A percentile compares a stretch with the other conserved stretches of the same genome.
phyloP scores from a whole-genome alignment of 2,329 filamentous ascomycete species.

The Beauveria pseudobassiana region DNA sequence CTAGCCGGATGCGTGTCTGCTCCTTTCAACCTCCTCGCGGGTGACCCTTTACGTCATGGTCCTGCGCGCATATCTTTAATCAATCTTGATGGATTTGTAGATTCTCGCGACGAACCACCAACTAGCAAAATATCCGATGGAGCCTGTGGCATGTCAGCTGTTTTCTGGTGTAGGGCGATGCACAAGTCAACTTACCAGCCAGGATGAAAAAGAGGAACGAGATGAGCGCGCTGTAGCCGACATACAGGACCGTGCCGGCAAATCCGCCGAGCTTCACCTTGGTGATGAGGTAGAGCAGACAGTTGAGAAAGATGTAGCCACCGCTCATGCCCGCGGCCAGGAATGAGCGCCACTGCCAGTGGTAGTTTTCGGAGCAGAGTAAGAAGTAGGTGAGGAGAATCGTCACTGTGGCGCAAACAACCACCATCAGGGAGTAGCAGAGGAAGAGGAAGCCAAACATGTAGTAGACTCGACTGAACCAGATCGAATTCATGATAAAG shows the following conservation, averaged over 20 bases:
- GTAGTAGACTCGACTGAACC: conserved; percentile 99
- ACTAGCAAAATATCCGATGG: conserved; percentile 91
- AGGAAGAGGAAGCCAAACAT: conserved; percentile 99
- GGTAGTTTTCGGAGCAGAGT: conserved; percentile 92
- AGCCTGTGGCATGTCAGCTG: conserved; percentile 48
- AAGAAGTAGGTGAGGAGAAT: conserved; percentile 94
- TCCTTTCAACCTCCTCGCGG: background rate
- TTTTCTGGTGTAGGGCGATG: background rate
- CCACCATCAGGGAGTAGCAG: conserved; percentile 94
- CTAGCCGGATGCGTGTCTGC: background rate
- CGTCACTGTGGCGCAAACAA: conserved; percentile 87
- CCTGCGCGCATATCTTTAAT: conserved; percentile 41
- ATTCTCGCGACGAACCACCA: conserved; percentile 94
- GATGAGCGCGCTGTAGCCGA: conserved; percentile 86
- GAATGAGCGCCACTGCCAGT: conserved; percentile 98
- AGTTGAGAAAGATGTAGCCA: conserved; percentile 85
- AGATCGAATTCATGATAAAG: conserved; percentile 98
- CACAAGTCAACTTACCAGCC: conserved; percentile 60
- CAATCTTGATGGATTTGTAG: conserved; percentile 96
- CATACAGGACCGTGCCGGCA: conserved; percentile 81
- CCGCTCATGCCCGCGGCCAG: conserved; percentile 85
- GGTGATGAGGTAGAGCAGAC: conserved; percentile 82
- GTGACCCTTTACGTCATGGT: background rate
- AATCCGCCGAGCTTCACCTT: conserved; percentile 79
- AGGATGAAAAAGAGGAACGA: conserved; percentile 90